Percentiles rank a stretch among this genome's conserved stretches.
These are phyloP conservation scores for Ministeria vibrans DNA, from an alignment of 78 protist genomes.

Conservation along the genomic window DNA sequence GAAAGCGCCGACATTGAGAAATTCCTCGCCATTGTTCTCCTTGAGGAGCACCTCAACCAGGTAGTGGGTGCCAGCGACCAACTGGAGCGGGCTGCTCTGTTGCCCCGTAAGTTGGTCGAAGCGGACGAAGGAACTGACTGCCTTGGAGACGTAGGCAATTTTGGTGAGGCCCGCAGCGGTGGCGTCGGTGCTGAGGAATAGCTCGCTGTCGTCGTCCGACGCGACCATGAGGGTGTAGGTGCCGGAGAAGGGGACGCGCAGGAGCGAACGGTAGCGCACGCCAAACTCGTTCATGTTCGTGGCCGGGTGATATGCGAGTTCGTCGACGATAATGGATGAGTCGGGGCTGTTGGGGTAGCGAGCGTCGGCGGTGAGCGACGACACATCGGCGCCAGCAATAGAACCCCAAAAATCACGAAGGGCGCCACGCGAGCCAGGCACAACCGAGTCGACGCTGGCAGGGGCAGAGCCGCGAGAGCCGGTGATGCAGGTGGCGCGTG, in stretches of 20 bases:
- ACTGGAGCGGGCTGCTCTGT: neutral
- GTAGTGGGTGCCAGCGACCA: neutral
- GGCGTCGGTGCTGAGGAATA: neutral
- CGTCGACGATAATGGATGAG: neutral
- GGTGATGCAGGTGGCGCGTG: too few species aligned
- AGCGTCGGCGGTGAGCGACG: neutral
- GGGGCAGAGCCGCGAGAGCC: neutral
- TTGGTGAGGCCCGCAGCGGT: too few species aligned
- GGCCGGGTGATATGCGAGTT: too few species aligned
- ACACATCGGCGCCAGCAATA: neutral
- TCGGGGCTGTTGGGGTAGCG: neutral
- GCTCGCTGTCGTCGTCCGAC: neutral
- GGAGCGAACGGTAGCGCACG: neutral
- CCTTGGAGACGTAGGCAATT: too few species aligned
- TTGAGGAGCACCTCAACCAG: neutral
- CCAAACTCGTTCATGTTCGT: neutral
- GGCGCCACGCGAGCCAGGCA: neutral
- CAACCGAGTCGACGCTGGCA: neutral
- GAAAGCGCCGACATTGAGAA: neutral
- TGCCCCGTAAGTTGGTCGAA: neutral
- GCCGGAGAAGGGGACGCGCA: neutral
- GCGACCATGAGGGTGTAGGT: neutral
- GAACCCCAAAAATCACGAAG: neutral
- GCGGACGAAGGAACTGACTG: neutral
- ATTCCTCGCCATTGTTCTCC: neutral